Conservation (phyloP, 2,329 filamentous ascomycete genomes). For the Aspergillus pseudotamarii region DNA sequence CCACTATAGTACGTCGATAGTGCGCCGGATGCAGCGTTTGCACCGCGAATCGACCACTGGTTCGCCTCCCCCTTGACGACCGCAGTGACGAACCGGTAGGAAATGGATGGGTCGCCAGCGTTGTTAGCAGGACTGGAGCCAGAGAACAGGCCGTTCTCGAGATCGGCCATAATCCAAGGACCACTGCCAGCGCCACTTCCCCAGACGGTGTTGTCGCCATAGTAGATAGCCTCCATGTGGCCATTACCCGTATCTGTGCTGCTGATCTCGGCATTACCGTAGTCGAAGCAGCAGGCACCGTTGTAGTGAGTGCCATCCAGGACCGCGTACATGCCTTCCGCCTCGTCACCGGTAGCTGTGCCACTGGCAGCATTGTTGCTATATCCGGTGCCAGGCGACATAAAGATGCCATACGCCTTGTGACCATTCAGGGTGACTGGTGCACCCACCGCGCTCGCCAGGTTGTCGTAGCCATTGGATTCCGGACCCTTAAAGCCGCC, state of each 20-base stretch:
- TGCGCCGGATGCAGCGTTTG: constrained; percentile 56
- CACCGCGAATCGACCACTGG: constrained; percentile 63
- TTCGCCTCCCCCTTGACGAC: constrained; percentile 60
- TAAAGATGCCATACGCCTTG: constrained; percentile 66
- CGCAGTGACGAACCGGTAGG: constrained; percentile 60
- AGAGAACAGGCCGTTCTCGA: constrained; percentile 69
- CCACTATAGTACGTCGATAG: constrained; percentile 64
- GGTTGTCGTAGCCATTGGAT: constrained; percentile 60
- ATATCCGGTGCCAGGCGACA: constrained; percentile 65
- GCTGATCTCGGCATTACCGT: constrained; percentile 60
- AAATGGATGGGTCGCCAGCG: constrained; percentile 55
- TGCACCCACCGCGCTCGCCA: constrained; percentile 62
- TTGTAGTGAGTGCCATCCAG: constrained; percentile 41
- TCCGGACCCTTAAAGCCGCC: constrained; percentile 62
- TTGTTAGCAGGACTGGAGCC: constrained; percentile 53
- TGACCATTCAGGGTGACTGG: constrained; percentile 63
- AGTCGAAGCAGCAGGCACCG: constrained; percentile 52
- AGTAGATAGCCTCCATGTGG: constrained; percentile 73
- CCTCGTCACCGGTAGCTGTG: constrained; percentile 56
- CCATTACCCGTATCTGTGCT: constrained; percentile 60
- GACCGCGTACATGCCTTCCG: constrained; percentile 45
- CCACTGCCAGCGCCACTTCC: constrained; percentile 61
- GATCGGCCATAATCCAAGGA: constrained; percentile 70
- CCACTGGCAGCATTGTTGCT: constrained; percentile 59
- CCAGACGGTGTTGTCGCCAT: constrained; percentile 58